phyloP scores from a whole-genome alignment of 2,329 filamentous ascomycete species.

The Pseudogymnoascus sp. region DNA sequence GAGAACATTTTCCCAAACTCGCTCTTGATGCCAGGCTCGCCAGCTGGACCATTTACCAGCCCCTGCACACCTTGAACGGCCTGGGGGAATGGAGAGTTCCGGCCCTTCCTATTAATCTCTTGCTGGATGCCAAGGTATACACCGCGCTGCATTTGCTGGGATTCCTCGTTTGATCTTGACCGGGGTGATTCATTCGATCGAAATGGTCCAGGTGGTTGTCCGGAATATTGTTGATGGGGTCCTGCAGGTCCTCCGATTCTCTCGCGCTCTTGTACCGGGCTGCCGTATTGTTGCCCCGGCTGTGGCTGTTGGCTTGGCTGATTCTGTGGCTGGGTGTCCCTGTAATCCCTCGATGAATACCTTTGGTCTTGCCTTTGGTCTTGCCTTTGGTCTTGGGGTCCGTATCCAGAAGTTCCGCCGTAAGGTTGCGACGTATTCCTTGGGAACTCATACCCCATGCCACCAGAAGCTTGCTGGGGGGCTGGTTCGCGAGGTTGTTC shows the following conservation, averaged over 20 bases:
- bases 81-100: constrained; percentile 82
- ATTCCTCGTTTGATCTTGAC: constrained; percentile 39
- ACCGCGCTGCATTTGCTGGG: constrained; percentile 51
- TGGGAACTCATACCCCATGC: constrained; percentile 23
- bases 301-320: constrained; percentile 30
- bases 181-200: constrained; percentile 40
- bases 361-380: constrained; percentile 30
- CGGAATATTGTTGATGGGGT: constrained; percentile 27
- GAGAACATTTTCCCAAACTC: constrained; percentile 94
- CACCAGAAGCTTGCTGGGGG: constrained; percentile 15
- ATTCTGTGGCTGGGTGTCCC: constrained; percentile 26
- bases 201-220: constrained; percentile 34
- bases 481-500: constrained; percentile 15
- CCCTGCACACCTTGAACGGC: constrained; percentile 88
- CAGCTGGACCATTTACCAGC: constrained; percentile 68
- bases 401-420: constrained; percentile 24
- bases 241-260: constrained; percentile 23
- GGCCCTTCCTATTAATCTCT: constrained; percentile 71
- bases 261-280: constrained; percentile 5
- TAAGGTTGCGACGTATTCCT: constrained; percentile 22
- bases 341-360: constrained; percentile 25
- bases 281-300: constrained; percentile 26
- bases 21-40: constrained; percentile 85
- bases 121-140: constrained; percentile 70
- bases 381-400: constrained; percentile 28